Conservation (phyloP, 1,139 yeast genomes). For the Taphrina wiesneri region DNA sequence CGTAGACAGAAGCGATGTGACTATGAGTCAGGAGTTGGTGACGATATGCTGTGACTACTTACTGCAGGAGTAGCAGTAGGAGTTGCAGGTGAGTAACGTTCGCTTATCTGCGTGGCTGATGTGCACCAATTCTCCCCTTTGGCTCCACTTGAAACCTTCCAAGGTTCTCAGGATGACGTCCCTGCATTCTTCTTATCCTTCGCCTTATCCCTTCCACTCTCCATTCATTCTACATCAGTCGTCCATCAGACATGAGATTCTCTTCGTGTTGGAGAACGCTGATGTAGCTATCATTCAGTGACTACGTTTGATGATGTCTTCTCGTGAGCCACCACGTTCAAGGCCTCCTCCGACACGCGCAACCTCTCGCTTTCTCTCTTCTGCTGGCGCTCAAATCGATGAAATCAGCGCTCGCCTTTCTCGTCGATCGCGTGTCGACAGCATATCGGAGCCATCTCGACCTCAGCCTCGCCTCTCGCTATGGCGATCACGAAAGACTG, state of each 20-base stretch:
- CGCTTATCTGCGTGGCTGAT: too few species aligned
- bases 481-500: conserved; percentile 14
- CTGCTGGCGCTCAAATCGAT: conserved; percentile 31
- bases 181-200: too few species aligned
- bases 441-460: conserved; percentile 6
- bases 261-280: too few species aligned
- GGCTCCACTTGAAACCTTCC: not conserved
- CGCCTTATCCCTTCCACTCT: too few species aligned
- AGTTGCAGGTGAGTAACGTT: too few species aligned
- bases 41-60: too few species aligned
- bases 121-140: not conserved
- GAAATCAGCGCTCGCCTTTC: conserved; percentile 26
- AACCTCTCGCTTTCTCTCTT: conserved; percentile 17
- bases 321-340: conserved; percentile 37
- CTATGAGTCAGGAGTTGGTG: too few species aligned
- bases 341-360: conserved; percentile 8
- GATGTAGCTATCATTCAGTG: not conserved
- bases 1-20: too few species aligned
- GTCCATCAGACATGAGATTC: too few species aligned
- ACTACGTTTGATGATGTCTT: not conserved
- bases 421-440: conserved; percentile 18
- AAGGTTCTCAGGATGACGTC: too few species aligned
- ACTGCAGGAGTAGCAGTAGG: too few species aligned
- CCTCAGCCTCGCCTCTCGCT: conserved; percentile 5
- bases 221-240: too few species aligned